Percentiles rank a stretch among this genome's conserved stretches.
Evolutionary conservation across 768 basidiomycete species (phyloP).

Genomic region (Collybia mongolica): DNA sequence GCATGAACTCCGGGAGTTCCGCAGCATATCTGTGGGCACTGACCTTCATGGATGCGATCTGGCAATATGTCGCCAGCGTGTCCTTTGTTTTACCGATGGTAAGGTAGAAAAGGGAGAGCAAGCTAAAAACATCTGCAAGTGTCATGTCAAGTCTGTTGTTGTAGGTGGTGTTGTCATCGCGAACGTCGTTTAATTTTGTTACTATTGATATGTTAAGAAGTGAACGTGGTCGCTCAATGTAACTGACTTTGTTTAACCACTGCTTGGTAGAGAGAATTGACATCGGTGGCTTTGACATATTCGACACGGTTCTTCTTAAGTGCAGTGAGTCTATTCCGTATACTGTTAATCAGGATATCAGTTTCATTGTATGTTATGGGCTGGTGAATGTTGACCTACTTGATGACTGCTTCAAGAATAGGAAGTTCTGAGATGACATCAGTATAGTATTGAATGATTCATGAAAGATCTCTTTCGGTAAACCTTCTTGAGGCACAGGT

Average conservation of each 20-base stretch:
- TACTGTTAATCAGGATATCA: slow-evolving; percentile 45
- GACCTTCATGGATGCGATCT: slow-evolving; percentile 94
- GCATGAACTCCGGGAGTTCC: not conserved
- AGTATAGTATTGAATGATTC: slow-evolving; percentile 9
- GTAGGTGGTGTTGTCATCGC: slow-evolving; percentile 71
- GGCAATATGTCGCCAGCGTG: slow-evolving; percentile 92
- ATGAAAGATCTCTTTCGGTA: slow-evolving; percentile 20
- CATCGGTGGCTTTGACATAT: slow-evolving; percentile 92
- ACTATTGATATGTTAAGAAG: slow-evolving; percentile 41
- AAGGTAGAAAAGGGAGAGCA: slow-evolving; percentile 95
- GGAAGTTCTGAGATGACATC: slow-evolving; percentile 66
- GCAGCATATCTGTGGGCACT: slow-evolving; percentile 33
- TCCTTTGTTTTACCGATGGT: slow-evolving; percentile 96
- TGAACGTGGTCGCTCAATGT: not conserved
- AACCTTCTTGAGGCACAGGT: slow-evolving; percentile 81
- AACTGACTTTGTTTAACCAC: slow-evolving; percentile 89
- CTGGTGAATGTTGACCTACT: slow-evolving; percentile 45
- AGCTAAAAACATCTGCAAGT: slow-evolving; percentile 91
- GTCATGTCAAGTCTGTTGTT: slow-evolving; percentile 94
- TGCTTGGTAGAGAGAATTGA: slow-evolving; percentile 87
- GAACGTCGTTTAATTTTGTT: slow-evolving; percentile 87
- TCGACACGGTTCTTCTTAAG: slow-evolving; percentile 92
- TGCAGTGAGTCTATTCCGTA: slow-evolving; percentile 91
- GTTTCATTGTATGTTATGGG: slow-evolving; percentile 15
- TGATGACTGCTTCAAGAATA: slow-evolving; percentile 93